Evolutionary conservation across 1,139 yeast genomes (phyloP).

Genomic region (Yarrowia galli): DNA sequence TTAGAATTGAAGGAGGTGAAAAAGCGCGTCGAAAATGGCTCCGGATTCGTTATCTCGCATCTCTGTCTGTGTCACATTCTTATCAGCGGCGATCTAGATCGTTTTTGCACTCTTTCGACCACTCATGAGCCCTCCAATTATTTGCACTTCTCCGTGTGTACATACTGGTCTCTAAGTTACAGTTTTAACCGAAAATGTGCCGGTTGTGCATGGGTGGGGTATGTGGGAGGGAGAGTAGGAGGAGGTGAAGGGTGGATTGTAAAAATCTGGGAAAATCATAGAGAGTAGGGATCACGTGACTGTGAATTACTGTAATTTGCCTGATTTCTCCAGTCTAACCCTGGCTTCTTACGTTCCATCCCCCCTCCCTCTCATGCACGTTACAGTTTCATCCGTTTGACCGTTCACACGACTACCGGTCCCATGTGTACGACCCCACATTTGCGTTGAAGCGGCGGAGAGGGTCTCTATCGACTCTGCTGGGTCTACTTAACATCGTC

Average conservation of each 20-base stretch:
- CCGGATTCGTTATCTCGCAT: too few relatives aligned
- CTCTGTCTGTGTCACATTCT: too few relatives aligned
- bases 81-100: too few relatives aligned
- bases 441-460: neutral
- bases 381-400: conserved; percentile 24
- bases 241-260: neutral
- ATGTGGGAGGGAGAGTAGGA: neutral
- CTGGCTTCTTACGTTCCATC: too few relatives aligned
- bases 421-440: neutral
- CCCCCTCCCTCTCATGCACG: neutral
- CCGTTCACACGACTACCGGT: conserved; percentile 24
- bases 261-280: too few relatives aligned
- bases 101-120: neutral
- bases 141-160: too few relatives aligned
- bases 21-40: too few relatives aligned
- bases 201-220: conserved; percentile 8
- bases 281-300: neutral
- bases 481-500: neutral
- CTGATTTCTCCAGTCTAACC: too few relatives aligned
- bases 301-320: neutral
- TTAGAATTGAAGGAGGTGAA: too few relatives aligned
- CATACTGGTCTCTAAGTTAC: conserved; percentile 8
- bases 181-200: conserved; percentile 18
- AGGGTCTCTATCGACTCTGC: neutral
- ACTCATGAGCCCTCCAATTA: neutral